Evolutionary conservation across 805 yeast species (phyloP), one percentile per base, ranked within the genome.

Genomic region (Saccharomyces jurei): DNA sequence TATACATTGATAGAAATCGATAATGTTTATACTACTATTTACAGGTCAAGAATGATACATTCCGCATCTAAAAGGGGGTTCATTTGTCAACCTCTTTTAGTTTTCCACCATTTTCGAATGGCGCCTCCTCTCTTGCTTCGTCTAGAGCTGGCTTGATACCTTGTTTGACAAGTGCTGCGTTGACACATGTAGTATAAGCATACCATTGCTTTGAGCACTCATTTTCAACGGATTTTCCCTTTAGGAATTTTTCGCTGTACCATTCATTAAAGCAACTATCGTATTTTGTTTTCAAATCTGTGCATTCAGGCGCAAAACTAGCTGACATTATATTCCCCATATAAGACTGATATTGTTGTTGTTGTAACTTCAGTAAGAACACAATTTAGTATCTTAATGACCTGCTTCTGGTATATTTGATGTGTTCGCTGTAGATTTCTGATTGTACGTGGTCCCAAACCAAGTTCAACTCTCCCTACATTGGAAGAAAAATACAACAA

Each of bases 291-390:
- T 94, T 94, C 55, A 86, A 80, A 36, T 82, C 87, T 25, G 96
- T 89, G 72, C 99, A 94, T 73, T 94, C 98, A 27, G 97, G 97
- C 41, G 99, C 98, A 77, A 94, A 87, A 57, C 96, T 89, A 6
- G 96, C 78, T 17, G 91, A 85, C 87, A 87, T 81, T 52, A 76
- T 69, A 71, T 83, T 83, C 51, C 90, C 90, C 89, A 85, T 84
- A 36, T 36, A 36, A 36, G 17, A 36, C 25, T 36, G 22, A 17
- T 36, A 22, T 25, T 50, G 11, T 41, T 17, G 32, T 52, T 46
- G 10, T 25, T 46, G 41, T 49, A 14, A 32, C 10, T 25, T 11
- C 28, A 46, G 36, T 46, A 13, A 48, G 13, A 26, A 46, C 49
- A n/a, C n/a, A 46, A 14, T 9, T 4, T 3, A 26, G 13, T 46